Conservation (phyloP, 495 filamentous ascomycete genomes). For the Podospora comata region DNA sequence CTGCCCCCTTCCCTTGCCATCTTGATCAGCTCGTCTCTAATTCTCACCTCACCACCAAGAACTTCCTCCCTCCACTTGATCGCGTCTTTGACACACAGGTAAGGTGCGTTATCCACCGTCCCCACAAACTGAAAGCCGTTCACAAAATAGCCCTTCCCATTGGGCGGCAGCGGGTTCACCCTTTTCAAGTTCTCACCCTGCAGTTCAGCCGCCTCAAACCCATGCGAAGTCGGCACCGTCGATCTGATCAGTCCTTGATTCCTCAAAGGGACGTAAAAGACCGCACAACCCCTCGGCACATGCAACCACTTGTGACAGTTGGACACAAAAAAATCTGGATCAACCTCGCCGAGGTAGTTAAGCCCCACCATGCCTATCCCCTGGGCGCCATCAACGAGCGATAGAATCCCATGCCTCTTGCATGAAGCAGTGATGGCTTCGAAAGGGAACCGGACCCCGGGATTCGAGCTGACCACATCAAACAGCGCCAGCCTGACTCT, state of each 20-base stretch:
- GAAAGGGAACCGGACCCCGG: slow-evolving; percentile 77
- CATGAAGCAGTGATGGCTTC: slow-evolving; percentile 62
- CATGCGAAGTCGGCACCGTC: slow-evolving; percentile 69
- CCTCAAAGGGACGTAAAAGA: slow-evolving; percentile 70
- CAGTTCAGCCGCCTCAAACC: slow-evolving; percentile 42
- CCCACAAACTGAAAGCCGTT: slow-evolving; percentile 74
- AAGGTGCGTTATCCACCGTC: slow-evolving; percentile 68
- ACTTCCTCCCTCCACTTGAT: slow-evolving; percentile 63
- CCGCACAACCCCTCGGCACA: slow-evolving; percentile 73
- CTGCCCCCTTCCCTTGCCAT: slow-evolving; percentile 61
- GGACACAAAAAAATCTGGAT: slow-evolving; percentile 77
- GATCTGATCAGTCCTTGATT: slow-evolving; percentile 73
- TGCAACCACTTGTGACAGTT: slow-evolving; percentile 94
- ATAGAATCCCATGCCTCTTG: slow-evolving; percentile 57
- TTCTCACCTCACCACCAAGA: slow-evolving; percentile 70
- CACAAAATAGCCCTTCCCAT: slow-evolving; percentile 56
- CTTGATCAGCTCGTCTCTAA: slow-evolving; percentile 54
- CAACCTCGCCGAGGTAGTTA: slow-evolving; percentile 53
- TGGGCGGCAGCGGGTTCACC: slow-evolving; percentile 50
- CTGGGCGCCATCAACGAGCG: slow-evolving; percentile 76
- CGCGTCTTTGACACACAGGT: slow-evolving; percentile 66
- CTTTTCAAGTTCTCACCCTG: slow-evolving; percentile 1
- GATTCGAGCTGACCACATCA: slow-evolving; percentile 71
- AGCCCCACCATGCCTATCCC: slow-evolving; percentile 74
- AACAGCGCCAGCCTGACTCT: slow-evolving; percentile 64